phyloP scores from a whole-genome alignment of 2,329 filamentous ascomycete genomes.

The Tolypocladium amazonense region DNA sequence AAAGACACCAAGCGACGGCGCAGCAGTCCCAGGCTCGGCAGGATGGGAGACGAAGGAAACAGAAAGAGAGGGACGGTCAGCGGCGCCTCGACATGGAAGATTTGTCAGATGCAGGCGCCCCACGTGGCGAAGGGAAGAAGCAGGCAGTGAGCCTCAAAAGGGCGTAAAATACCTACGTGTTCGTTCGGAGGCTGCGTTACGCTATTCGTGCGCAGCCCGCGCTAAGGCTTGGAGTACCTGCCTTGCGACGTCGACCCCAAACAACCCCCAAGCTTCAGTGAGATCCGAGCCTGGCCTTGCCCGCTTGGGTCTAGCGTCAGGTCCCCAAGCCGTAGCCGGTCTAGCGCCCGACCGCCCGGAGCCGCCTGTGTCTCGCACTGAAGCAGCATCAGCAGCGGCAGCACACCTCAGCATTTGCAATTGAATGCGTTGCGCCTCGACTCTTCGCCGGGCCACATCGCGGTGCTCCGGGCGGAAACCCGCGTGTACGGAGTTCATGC shows the following conservation, averaged over 20 bases:
- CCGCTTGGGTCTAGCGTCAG: conserved; percentile 7
- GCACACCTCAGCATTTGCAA: too few relatives aligned
- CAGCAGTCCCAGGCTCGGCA: not conserved
- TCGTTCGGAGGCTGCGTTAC: not conserved
- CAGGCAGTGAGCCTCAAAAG: conserved; percentile 1
- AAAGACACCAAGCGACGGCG: not conserved
- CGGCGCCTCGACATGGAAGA: conserved; percentile 17
- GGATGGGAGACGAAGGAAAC: conserved; percentile 5
- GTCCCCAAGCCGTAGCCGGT: conserved; percentile 2
- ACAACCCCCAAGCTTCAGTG: not conserved
- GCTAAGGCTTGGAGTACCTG: not conserved
- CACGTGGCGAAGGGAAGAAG: conserved; percentile 18
- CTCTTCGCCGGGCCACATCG: not conserved
- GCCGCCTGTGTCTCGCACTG: not conserved
- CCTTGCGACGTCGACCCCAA: not conserved
- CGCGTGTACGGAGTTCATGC: not conserved
- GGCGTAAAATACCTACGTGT: not conserved
- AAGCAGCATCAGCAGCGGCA: too few relatives aligned
- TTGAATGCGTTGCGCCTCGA: not conserved
- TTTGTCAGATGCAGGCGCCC: conserved; percentile 16
- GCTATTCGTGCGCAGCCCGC: not conserved
- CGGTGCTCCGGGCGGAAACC: not conserved
- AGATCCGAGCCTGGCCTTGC: conserved; percentile 4
- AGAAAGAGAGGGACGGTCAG: conserved; percentile 7
- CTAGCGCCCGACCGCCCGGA: not conserved